Evolutionary conservation across 352 stramenopile species (phyloP).

Genomic region (Phytophthora pseudosyringae): DNA sequence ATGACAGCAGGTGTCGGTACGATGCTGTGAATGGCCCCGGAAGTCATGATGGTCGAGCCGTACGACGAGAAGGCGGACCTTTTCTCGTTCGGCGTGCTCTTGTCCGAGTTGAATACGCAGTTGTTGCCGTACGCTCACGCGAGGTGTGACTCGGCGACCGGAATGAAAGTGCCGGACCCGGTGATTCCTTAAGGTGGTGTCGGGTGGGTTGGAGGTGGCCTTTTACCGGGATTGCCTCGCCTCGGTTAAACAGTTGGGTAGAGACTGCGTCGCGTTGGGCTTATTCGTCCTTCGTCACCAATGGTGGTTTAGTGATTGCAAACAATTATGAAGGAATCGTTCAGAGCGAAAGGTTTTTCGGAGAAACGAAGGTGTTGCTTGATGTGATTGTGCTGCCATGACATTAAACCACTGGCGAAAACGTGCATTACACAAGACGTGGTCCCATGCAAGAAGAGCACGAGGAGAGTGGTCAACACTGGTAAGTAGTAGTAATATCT

Average conservation of each 20-base stretch:
- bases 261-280: conserved; percentile 16
- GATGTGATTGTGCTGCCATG: too few relatives aligned
- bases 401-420: too few relatives aligned
- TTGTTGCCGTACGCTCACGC: conserved; percentile 19
- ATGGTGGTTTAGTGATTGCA: conserved; percentile 26
- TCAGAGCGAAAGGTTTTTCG: too few relatives aligned
- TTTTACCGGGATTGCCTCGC: conserved; percentile 14
- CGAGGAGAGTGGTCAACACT: too few relatives aligned
- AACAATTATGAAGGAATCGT: conserved; percentile 20
- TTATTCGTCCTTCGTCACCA: conserved; percentile 13
- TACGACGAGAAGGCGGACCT: conserved; percentile 49
- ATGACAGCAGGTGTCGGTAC: conserved; percentile 42
- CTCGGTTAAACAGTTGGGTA: conserved; percentile 11
- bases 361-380: too few relatives aligned
- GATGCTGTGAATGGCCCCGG: conserved; percentile 25
- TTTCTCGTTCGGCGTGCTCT: conserved; percentile 42
- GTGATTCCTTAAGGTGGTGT: conserved; percentile 24
- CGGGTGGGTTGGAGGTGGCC: conserved; percentile 11
- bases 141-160: conserved; percentile 14
- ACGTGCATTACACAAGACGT: too few relatives aligned
- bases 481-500: conserved; percentile 3
- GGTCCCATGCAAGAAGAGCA: too few relatives aligned
- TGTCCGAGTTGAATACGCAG: conserved; percentile 36
- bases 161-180: conserved; percentile 12
- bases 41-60: conserved; percentile 20